Evolutionary conservation across 2,329 filamentous ascomycete genomes (phyloP).

Genomic region (Botrytis porri): DNA sequence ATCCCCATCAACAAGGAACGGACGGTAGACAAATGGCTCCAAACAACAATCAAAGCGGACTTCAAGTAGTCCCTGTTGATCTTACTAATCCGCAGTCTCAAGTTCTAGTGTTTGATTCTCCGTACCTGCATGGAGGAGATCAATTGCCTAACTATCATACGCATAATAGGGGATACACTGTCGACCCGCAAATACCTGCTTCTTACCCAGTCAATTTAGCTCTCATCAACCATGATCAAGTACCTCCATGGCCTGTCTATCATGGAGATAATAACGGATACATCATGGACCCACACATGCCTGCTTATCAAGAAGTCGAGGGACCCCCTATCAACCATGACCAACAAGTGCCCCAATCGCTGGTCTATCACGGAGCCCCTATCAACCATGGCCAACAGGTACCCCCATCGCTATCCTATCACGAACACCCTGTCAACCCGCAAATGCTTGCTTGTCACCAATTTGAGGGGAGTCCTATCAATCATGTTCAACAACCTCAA

Average conservation of each 20-base stretch:
- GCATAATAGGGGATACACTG: neutral
- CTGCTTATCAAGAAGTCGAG: no score
- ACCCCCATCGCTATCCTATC: no score
- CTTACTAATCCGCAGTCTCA: neutral
- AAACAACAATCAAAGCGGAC: no score
- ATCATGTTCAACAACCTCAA: neutral
- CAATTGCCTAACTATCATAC: neutral
- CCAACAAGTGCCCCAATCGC: neutral
- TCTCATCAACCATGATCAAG: neutral
- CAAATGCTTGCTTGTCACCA: no score
- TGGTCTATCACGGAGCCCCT: neutral
- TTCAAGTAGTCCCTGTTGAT: neutral
- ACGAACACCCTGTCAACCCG: no score
- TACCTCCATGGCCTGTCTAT: neutral
- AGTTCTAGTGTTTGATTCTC: neutral
- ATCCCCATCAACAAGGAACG: no score
- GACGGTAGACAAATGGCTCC: no score
- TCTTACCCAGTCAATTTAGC: rapidly evolving
- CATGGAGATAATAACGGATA: no score
- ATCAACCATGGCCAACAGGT: neutral
- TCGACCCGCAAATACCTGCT: neutral
- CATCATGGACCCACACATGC: no score
- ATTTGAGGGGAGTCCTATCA: neutral
- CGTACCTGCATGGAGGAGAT: neutral
- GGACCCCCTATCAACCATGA: neutral